These are phyloP conservation scores for Kuraishia hungarica DNA, from an alignment of 805 yeast genomes.

Conservation along the genomic window DNA sequence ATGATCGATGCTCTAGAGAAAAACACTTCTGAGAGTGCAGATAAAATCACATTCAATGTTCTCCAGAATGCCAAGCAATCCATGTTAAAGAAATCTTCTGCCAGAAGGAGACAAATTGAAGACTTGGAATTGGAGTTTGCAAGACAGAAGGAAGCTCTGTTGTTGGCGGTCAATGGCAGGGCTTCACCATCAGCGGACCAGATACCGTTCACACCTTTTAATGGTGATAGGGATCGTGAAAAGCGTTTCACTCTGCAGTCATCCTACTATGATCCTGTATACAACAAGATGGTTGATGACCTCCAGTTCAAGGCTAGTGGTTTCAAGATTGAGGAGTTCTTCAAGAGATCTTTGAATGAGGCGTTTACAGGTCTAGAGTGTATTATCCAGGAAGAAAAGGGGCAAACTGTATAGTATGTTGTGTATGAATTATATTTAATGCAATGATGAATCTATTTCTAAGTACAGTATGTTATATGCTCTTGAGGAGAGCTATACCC, in stretches of 20 bases:
- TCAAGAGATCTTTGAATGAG: constrained; percentile 70
- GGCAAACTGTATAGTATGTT: neutral
- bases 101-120: constrained; percentile 51
- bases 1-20: constrained; percentile 37
- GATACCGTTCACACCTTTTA: constrained; percentile 86
- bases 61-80: constrained; percentile 44
- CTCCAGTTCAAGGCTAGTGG: constrained; percentile 80
- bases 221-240: constrained; percentile 68
- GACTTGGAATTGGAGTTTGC: constrained; percentile 21
- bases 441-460: neutral
- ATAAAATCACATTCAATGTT: constrained; percentile 35
- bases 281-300: constrained; percentile 30
- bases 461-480: constrained; percentile 2
- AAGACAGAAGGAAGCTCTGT: constrained; percentile 18
- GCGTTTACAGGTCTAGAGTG: constrained; percentile 91
- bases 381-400: constrained; percentile 49
- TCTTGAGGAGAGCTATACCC: constrained; percentile 20
- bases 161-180: constrained; percentile 14
- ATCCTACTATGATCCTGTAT: constrained; percentile 55
- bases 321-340: constrained; percentile 61
- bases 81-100: constrained; percentile 54
- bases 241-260: constrained; percentile 35
- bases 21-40: constrained; percentile 17
- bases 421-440: too few species aligned
- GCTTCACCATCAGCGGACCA: constrained; percentile 4